Conservation (phyloP, 805 yeast genomes). For the Yamadazyma endophytica region DNA sequence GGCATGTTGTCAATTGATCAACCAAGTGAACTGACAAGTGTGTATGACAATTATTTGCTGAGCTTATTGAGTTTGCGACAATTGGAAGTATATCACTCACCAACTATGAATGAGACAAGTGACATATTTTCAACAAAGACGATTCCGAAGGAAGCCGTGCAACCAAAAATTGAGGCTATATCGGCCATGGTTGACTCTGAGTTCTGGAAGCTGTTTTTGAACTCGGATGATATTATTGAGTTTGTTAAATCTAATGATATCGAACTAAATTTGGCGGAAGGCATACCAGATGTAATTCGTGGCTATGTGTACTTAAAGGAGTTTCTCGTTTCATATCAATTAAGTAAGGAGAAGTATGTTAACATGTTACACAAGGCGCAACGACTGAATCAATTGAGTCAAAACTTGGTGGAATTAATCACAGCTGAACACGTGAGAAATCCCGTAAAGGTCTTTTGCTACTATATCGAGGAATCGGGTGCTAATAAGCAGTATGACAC, state of each 20-base stretch:
- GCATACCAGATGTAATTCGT: conserved; percentile 28
- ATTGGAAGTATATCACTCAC: conserved; percentile 16
- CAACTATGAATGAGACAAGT: conserved; percentile 21
- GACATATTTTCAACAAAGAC: conserved; percentile 12
- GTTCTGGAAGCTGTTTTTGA: conserved; percentile 8
- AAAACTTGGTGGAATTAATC: conserved; percentile 11
- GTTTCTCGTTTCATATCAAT: conserved; percentile 24
- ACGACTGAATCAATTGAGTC: conserved; percentile 4
- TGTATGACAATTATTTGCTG: conserved; percentile 1
- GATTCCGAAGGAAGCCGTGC: conserved; percentile 6
- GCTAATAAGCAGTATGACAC: conserved; percentile 2
- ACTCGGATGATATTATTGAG: conserved; percentile 6
- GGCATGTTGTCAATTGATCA: too few relatives aligned
- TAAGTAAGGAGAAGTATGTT: conserved; percentile 27
- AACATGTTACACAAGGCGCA: conserved; percentile 25
- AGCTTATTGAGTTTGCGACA: conserved; percentile 12
- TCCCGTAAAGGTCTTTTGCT: conserved; percentile 26
- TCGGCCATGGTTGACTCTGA: not conserved
- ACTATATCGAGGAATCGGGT: conserved; percentile 24
- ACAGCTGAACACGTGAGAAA: conserved; percentile 18
- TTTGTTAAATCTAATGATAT: conserved; percentile 10
- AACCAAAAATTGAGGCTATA: conserved; percentile 1
- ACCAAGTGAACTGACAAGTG: too few relatives aligned
- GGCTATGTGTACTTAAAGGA: conserved; percentile 29
- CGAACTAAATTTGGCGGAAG: conserved; percentile 20